phyloP scores from a whole-genome alignment of 139 green algal species.

The Gonium pectorale region DNA sequence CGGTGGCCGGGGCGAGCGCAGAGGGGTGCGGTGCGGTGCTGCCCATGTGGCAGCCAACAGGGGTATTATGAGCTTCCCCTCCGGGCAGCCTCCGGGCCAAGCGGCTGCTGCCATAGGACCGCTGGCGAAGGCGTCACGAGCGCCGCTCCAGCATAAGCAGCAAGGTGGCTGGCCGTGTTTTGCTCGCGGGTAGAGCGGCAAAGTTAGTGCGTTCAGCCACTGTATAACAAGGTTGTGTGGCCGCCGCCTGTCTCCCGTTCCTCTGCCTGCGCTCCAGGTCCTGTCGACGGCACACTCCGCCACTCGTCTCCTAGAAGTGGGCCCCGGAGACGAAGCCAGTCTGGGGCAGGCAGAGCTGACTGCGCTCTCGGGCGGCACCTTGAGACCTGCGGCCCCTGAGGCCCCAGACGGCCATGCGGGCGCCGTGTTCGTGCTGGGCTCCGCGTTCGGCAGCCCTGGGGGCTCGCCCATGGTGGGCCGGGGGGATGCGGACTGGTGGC shows the following conservation, averaged over 20 bases:
- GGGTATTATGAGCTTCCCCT: too few species aligned
- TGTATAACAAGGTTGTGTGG: too few species aligned
- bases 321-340: slow-evolving; percentile 38
- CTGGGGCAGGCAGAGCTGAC: slow-evolving; percentile 32
- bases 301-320: slow-evolving; percentile 29
- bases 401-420: slow-evolving; percentile 26
- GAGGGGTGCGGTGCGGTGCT: too few species aligned
- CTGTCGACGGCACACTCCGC: not conserved
- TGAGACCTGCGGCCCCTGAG: not conserved
- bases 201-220: not conserved
- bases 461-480: slow-evolving; percentile 66
- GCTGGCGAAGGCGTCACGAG: too few species aligned
- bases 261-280: too few species aligned
- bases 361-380: not conserved
- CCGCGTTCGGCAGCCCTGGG: slow-evolving; percentile 67
- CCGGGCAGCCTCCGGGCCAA: too few species aligned
- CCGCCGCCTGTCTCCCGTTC: too few species aligned
- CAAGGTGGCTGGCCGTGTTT: too few species aligned
- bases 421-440: slow-evolving; percentile 70
- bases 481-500: not conserved
- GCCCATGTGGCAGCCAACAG: too few species aligned
- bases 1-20: too few species aligned
- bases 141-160: too few species aligned
- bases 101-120: too few species aligned
- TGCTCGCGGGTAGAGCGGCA: not conserved